Percentiles rank a stretch among this genome's conserved stretches.
Conservation (phyloP, 768 basidiomycete species). For the Boletus huronensis region DNA sequence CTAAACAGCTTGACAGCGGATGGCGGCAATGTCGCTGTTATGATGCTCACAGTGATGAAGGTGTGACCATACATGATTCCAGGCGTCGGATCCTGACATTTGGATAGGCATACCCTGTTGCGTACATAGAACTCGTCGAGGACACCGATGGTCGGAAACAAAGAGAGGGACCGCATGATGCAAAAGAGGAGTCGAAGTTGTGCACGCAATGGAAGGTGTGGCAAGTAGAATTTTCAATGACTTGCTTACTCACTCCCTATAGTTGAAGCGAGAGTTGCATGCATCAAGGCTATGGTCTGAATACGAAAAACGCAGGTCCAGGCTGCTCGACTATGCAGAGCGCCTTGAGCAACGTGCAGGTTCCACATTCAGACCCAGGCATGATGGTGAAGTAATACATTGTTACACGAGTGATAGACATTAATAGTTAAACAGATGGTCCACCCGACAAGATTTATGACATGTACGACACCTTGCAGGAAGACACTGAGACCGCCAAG, state of each 20-base stretch:
- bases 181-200: slow-evolving; percentile 60
- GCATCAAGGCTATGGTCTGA: slow-evolving; percentile 54
- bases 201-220: slow-evolving; percentile 71
- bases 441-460: slow-evolving; percentile 49
- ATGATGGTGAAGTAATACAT: slow-evolving; percentile 36
- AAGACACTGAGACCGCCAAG: slow-evolving; percentile 49
- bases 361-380: slow-evolving; percentile 36
- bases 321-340: slow-evolving; percentile 60
- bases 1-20: slow-evolving; percentile 75
- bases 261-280: slow-evolving; percentile 60
- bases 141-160: slow-evolving; percentile 46
- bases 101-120: slow-evolving; percentile 64
- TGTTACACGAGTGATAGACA: not conserved
- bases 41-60: slow-evolving; percentile 74
- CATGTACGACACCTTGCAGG: slow-evolving; percentile 57
- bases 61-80: slow-evolving; percentile 29
- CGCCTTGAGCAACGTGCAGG: slow-evolving; percentile 59
- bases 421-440: slow-evolving; percentile 14
- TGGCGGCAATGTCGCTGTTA: slow-evolving; percentile 71
- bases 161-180: slow-evolving; percentile 61
- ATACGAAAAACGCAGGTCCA: slow-evolving; percentile 51
- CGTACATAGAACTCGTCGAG: slow-evolving; percentile 68
- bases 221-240: slow-evolving; percentile 8
- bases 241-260: slow-evolving; percentile 2
- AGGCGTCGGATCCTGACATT: not conserved